Base-by-base conservation (phyloP, 139 green algal species). In the Picochlorum sp. region DNA sequence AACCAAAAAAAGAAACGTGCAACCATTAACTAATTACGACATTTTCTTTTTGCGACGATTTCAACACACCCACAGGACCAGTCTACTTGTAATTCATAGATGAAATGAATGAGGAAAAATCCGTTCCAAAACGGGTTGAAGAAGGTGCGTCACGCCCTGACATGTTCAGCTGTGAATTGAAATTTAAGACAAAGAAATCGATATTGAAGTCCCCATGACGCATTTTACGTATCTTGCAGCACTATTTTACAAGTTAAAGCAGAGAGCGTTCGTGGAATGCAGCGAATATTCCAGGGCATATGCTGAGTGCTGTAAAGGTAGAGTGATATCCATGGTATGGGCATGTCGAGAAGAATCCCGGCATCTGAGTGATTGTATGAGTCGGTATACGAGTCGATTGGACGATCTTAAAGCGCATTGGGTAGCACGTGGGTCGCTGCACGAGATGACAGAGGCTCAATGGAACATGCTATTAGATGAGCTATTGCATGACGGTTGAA, bases 361-460 rank as follows among this genome's bases (percentile, higher is more conserved):
- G 7, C 57, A 31, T 3, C 41, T 81, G 3, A 76, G 61, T 7
- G 41, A 60, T 28, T 85, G 78, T 51, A 54, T 83, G 51, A 45
- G 34, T 18, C 23, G 62, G 30, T 69, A 83, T 45, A 83, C 77
- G 7, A 57, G 60, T 1, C 38, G 63, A 3, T 20, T 83, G 7
- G 71, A 74, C 3, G 62, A 77, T 34, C 55, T 84, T 1, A 84
- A 83, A 63, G 21, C 45, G n/a, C 41, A 67, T 14, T 84, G 79
- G 59, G n/a, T 82, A 11, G 60, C 51, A 56, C 62, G 59, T 18
- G 77, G 77, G 6, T 30, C 26, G 4, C 56, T 24, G 57, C 37
- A 30, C 6, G 15, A 56, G 18, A 76, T 77, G n/a, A 45, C 58
- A 9, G 50, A 72, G 10, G 64, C 63, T 31, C 64, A 84, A 52